These are phyloP conservation scores for Parachaetomium inaequale DNA, from an alignment of 495 filamentous ascomycete genomes.

Conservation along the genomic window DNA sequence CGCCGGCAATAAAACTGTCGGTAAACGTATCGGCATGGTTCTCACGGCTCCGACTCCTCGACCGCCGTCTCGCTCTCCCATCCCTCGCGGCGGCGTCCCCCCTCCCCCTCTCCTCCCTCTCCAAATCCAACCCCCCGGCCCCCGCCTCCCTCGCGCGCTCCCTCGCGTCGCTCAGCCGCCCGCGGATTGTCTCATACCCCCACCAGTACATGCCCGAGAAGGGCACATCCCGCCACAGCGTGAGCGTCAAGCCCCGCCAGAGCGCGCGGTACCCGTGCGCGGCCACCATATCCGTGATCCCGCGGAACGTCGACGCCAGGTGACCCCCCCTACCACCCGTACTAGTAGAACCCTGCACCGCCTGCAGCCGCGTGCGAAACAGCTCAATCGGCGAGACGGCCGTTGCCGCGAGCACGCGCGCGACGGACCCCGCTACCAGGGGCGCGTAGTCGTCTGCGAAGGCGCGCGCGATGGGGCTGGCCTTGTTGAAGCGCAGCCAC, in stretches of 20 bases:
- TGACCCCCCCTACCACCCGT: slow-evolving; percentile 40
- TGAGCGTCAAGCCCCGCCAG: slow-evolving; percentile 90
- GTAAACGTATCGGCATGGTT: slow-evolving; percentile 69
- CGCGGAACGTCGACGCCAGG: slow-evolving; percentile 70
- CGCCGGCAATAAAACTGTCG: slow-evolving; percentile 86
- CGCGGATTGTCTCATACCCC: slow-evolving; percentile 84
- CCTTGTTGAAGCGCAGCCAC: slow-evolving; percentile 69
- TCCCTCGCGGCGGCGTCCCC: background rate
- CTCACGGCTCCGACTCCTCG: slow-evolving; percentile 48
- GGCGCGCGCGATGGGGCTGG: slow-evolving; percentile 61
- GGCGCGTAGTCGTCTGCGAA: slow-evolving; percentile 69
- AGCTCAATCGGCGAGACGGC: slow-evolving; percentile 91
- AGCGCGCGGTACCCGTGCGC: slow-evolving; percentile 72
- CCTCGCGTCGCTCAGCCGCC: slow-evolving; percentile 59
- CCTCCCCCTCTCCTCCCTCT: background rate
- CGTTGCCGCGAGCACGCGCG: slow-evolving; percentile 74
- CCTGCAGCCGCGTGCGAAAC: slow-evolving; percentile 89
- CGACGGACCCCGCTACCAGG: slow-evolving; percentile 71
- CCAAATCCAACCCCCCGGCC: slow-evolving; percentile 21
- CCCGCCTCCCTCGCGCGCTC: slow-evolving; percentile 40
- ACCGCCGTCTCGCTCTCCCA: slow-evolving; percentile 35
- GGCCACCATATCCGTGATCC: slow-evolving; percentile 73
- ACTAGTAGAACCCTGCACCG: slow-evolving; percentile 48
- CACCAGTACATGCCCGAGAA: slow-evolving; percentile 98
- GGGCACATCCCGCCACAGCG: slow-evolving; percentile 94